phyloP scores from a whole-genome alignment of 164 flowering plant species.

The Vitis riparia region DNA sequence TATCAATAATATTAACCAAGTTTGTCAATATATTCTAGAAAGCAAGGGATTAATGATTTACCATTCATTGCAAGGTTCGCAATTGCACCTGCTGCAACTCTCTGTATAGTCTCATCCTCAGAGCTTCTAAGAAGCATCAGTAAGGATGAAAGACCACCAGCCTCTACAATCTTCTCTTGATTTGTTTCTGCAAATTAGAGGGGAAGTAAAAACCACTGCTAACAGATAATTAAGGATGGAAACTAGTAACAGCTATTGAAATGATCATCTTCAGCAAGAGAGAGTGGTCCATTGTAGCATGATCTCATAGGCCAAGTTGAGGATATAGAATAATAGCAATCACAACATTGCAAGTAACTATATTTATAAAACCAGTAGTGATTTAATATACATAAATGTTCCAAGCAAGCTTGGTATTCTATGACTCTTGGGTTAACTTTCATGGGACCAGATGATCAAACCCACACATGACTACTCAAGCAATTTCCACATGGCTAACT shows the following conservation, averaged over 20 bases:
- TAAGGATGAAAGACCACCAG: conserved; percentile 92
- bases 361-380: neutral
- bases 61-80: conserved; percentile 99
- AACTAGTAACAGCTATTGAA: neutral
- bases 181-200: conserved; percentile 65
- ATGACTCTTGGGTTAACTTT: too few relatives aligned
- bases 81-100: conserved; percentile 97
- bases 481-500: too few relatives aligned
- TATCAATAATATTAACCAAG: neutral
- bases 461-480: too few relatives aligned
- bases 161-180: conserved; percentile 93
- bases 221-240: neutral
- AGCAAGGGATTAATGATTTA: conserved; percentile 18
- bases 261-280: neutral
- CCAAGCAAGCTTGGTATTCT: too few relatives aligned
- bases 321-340: neutral
- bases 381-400: neutral
- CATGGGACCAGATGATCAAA: too few relatives aligned
- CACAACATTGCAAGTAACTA: neutral
- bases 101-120: conserved; percentile 81
- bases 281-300: neutral
- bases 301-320: neutral
- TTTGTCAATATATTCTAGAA: neutral
- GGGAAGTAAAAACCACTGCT: conserved; percentile 10
- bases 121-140: conserved; percentile 76